Base-by-base conservation (phyloP, 805 yeast species). In the Monosporozyma aerobia region DNA sequence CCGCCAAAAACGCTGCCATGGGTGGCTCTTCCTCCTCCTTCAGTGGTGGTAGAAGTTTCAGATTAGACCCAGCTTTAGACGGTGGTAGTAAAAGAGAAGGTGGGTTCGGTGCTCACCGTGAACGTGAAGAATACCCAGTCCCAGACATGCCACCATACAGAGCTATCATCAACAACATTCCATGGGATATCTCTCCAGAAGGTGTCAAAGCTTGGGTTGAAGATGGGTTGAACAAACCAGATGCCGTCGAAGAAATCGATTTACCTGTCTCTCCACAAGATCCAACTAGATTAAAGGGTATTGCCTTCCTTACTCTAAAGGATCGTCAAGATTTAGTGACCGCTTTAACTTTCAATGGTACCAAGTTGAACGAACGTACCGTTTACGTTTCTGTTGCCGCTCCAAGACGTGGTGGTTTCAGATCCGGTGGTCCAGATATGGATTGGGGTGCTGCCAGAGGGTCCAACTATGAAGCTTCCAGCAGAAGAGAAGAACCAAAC, bases 81-180 rank as follows among this genome's bases (percentile, higher is more conserved):
- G 73, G 73, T 48, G 57, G 64, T 53, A 64, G 70, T 32, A 54
- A 62, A 50, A 23, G 30, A 23, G 45, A 22, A 11, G 45, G 45
- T 43, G 45, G 45, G 25, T 43, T 43, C 19, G 69, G 39, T 35
- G 37, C 37, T 11, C 52, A 64, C 13, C 49, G 54, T 53, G 14
- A 67, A 69, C 79, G 87, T 70, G 76, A 74, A 39, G 90, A 85
- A 65, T 85, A 73, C 60, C 96, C 96, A 44, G 77, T 94, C 55
- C 99, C 99, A 47, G 92, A 89, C 62, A 77, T 73, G 50, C 90
- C 97, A 19, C 99, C 99, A 51, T 94, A 71, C 77, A 85, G 87
- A 63, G 97, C 96, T n/a, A 81, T 88, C 68, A 77, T 92, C 59
- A 80, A 81, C 66, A 90, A 90, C 73, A 79, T 94, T 65, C 88